A percentile compares a stretch with the other conserved stretches of the same genome.
Evolutionary conservation across 768 basidiomycete species (phyloP).

Genomic region (Boletus barrowsii): DNA sequence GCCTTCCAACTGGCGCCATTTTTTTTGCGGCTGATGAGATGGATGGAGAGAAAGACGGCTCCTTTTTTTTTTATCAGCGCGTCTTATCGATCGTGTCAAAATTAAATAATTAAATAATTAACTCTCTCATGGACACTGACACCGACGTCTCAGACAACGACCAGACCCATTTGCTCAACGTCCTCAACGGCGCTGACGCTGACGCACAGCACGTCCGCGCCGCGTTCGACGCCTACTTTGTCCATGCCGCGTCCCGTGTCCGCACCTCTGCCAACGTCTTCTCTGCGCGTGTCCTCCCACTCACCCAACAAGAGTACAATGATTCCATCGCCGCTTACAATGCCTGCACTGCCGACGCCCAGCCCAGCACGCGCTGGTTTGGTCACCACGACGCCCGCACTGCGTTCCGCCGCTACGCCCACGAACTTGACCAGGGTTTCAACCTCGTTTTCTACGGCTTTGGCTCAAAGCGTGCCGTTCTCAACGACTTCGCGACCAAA

Average conservation of each 20-base stretch:
- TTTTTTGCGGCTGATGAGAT: conserved; percentile 34
- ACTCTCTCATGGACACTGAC: conserved; percentile 28
- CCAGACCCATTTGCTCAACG: conserved; percentile 14
- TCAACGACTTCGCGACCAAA: conserved; percentile 71
- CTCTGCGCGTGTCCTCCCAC: conserved; percentile 67
- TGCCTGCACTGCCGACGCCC: conserved; percentile 8
- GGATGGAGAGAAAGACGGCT: conserved; percentile 12
- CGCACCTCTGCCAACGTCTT: conserved; percentile 81
- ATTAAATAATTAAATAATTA: conserved; percentile 20
- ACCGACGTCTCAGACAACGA: conserved; percentile 28
- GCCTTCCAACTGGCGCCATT: conserved; percentile 62
- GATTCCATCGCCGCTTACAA: conserved; percentile 30
- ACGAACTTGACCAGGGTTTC: conserved; percentile 80
- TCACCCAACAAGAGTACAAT: conserved; percentile 62
- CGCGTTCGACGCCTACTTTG: conserved; percentile 86
- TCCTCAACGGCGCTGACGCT: conserved; percentile 6
- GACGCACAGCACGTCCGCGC: conserved; percentile 36
- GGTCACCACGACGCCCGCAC: conserved; percentile 13
- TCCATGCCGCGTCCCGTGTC: conserved; percentile 53
- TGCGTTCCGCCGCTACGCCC: conserved; percentile 58
- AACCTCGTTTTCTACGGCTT: conserved; percentile 86
- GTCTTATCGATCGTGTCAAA: conserved; percentile 30
- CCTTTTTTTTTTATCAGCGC: conserved; percentile 22
- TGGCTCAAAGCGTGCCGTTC: conserved; percentile 76
- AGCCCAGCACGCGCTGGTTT: conserved; percentile 19